Conservation (phyloP, 345 rosid genomes). For the Eucalyptus dawsonii region DNA sequence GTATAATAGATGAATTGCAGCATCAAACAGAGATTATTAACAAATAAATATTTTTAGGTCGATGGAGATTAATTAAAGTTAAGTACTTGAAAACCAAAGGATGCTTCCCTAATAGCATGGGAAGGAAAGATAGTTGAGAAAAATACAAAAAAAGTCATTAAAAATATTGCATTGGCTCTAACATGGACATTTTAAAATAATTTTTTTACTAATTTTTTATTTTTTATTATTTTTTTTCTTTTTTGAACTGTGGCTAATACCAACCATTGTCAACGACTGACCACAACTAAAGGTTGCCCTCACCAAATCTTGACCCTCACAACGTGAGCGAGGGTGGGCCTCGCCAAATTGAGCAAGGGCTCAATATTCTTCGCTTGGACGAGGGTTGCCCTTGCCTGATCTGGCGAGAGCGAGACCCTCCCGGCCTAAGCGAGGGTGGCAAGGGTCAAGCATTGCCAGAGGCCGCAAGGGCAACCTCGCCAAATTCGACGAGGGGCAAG, state of each 20-base stretch:
- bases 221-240: too few relatives aligned
- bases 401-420: accelerated
- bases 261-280: accelerated
- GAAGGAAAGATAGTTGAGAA: background rate
- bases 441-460: too few relatives aligned
- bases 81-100: background rate
- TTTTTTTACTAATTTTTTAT: too few relatives aligned
- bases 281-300: too few relatives aligned
- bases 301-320: too few relatives aligned
- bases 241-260: accelerated
- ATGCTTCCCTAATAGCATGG: background rate
- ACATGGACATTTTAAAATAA: too few relatives aligned
- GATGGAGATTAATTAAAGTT: background rate
- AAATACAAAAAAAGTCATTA: background rate
- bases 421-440: accelerated
- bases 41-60: background rate
- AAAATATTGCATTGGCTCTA: too few relatives aligned
- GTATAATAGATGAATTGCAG: background rate
- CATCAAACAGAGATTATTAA: background rate
- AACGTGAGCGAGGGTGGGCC: too few relatives aligned
- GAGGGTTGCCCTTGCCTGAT: accelerated
- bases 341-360: too few relatives aligned
- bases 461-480: too few relatives aligned
- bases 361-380: too few relatives aligned
- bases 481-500: too few relatives aligned